Percentiles rank a stretch among this genome's conserved stretches.
Evolutionary conservation across 2,329 filamentous ascomycete species (phyloP).

Genomic region (Lecanicillium sp.): DNA sequence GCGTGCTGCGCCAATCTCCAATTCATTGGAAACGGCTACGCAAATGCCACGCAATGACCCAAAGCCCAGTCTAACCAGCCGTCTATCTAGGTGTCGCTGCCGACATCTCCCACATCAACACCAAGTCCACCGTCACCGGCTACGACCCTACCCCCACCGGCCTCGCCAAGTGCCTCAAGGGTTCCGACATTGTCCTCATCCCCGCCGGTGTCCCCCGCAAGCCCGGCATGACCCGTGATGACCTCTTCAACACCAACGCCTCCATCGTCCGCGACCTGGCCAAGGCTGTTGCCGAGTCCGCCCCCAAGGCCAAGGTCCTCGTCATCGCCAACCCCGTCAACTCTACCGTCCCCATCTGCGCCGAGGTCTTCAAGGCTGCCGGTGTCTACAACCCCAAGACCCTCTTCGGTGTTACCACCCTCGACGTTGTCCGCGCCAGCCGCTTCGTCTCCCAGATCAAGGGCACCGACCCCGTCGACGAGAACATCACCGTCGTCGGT

Average conservation of each 20-base stretch:
- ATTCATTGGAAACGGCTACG: background rate
- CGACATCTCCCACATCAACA: slow-evolving; percentile 98
- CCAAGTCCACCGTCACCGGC: slow-evolving; percentile 88
- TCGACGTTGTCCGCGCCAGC: slow-evolving; percentile 94
- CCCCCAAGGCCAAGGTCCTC: slow-evolving; percentile 89
- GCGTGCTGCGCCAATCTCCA: slow-evolving; percentile 1
- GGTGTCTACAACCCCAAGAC: slow-evolving; percentile 99
- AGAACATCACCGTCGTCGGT: slow-evolving; percentile 93
- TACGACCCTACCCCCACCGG: slow-evolving; percentile 72
- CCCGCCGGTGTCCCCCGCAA: slow-evolving; percentile 98
- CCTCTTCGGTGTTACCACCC: slow-evolving; percentile 98
- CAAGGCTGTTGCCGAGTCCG: slow-evolving; percentile 83
- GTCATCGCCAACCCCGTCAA: slow-evolving; percentile 99
- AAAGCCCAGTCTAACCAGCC: background rate
- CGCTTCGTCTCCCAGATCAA: slow-evolving; percentile 97
- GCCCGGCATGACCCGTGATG: slow-evolving; percentile 99
- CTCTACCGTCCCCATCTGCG: slow-evolving; percentile 96
- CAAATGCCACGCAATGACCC: slow-evolving; percentile 4
- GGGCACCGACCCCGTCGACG: slow-evolving; percentile 78
- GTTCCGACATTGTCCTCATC: slow-evolving; percentile 89
- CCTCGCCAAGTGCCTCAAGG: slow-evolving; percentile 74
- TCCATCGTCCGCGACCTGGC: slow-evolving; percentile 98
- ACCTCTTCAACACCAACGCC: slow-evolving; percentile 99
- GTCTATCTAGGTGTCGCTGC: slow-evolving; percentile 75
- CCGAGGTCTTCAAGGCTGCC: slow-evolving; percentile 90